These are phyloP conservation scores for Lipomyces spencermartinsiae DNA, from an alignment of 805 yeast genomes.

Conservation along the genomic window DNA sequence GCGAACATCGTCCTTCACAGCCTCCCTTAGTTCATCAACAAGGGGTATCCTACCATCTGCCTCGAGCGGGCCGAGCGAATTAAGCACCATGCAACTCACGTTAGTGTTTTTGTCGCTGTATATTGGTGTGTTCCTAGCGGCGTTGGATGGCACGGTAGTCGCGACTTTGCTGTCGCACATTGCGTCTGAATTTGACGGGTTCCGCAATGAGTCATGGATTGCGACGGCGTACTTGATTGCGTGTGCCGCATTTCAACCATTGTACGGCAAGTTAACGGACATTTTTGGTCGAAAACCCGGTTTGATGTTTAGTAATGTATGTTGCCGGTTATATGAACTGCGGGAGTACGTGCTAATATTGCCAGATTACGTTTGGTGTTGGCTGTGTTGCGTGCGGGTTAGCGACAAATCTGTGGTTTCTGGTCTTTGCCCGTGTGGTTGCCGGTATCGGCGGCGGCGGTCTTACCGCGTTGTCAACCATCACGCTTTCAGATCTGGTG, in stretches of 20 bases:
- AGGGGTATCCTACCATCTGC: slow-evolving; percentile 12
- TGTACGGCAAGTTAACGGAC: slow-evolving; percentile 75
- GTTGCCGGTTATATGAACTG: slow-evolving; percentile 19
- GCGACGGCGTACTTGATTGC: slow-evolving; percentile 76
- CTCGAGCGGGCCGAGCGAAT: slow-evolving; percentile 16
- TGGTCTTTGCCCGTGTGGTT: slow-evolving; percentile 56
- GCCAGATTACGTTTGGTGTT: slow-evolving; percentile 50
- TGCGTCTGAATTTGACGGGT: slow-evolving; percentile 63
- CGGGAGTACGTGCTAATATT: neutral
- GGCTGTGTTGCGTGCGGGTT: slow-evolving; percentile 61
- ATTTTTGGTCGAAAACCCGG: slow-evolving; percentile 55
- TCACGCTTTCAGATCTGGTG: slow-evolving; percentile 70
- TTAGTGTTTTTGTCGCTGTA: slow-evolving; percentile 59
- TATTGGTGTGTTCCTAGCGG: slow-evolving; percentile 58
- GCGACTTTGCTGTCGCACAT: slow-evolving; percentile 61
- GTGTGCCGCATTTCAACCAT: slow-evolving; percentile 76
- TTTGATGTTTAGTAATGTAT: slow-evolving; percentile 51
- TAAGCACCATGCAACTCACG: slow-evolving; percentile 47
- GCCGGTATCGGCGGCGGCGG: slow-evolving; percentile 86
- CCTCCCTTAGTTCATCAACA: slow-evolving; percentile 24
- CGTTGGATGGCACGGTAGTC: slow-evolving; percentile 60
- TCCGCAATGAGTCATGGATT: slow-evolving; percentile 68
- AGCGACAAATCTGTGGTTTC: slow-evolving; percentile 34
- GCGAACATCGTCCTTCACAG: slow-evolving; percentile 25
- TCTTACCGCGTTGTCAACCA: slow-evolving; percentile 67